These are phyloP conservation scores for Neurospora pannonica DNA, from an alignment of 495 filamentous ascomycete species.

Conservation along the genomic window DNA sequence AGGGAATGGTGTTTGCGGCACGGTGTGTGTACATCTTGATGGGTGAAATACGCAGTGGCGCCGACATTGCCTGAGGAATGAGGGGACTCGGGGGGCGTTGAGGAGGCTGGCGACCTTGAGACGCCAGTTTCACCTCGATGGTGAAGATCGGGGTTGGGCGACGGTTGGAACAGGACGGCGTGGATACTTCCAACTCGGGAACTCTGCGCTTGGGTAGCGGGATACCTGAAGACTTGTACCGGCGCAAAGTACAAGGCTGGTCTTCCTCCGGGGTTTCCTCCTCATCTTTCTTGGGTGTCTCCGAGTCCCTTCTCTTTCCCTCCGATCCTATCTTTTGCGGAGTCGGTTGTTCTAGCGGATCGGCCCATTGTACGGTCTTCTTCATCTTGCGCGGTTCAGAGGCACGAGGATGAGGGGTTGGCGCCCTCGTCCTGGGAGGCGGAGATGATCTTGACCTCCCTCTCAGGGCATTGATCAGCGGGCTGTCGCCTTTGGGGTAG, in stretches of 20 bases:
- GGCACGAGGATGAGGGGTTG: not conserved
- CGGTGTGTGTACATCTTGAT: not conserved
- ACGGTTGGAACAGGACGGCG: not conserved
- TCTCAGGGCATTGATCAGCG: not conserved
- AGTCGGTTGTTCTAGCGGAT: not conserved
- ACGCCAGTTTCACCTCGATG: not conserved
- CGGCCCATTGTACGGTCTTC: not conserved
- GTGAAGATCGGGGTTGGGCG: not conserved
- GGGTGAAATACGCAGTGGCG: not conserved
- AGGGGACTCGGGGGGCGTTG: not conserved
- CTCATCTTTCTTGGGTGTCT: rapidly evolving
- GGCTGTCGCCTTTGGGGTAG: not conserved
- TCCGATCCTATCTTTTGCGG: not conserved
- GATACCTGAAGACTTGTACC: not conserved
- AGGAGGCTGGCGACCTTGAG: not conserved
- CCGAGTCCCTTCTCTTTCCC: not conserved
- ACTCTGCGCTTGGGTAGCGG: not conserved
- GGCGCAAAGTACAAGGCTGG: not conserved
- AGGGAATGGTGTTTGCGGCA: not conserved
- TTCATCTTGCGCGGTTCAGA: rapidly evolving
- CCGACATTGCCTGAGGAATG: not conserved
- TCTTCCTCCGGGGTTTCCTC: not conserved
- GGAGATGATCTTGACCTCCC: not conserved
- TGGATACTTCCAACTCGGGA: rapidly evolving
- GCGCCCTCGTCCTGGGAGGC: not conserved